Conservation (phyloP, 108 stramenopile genomes). For the Skeletonema potamos region DNA sequence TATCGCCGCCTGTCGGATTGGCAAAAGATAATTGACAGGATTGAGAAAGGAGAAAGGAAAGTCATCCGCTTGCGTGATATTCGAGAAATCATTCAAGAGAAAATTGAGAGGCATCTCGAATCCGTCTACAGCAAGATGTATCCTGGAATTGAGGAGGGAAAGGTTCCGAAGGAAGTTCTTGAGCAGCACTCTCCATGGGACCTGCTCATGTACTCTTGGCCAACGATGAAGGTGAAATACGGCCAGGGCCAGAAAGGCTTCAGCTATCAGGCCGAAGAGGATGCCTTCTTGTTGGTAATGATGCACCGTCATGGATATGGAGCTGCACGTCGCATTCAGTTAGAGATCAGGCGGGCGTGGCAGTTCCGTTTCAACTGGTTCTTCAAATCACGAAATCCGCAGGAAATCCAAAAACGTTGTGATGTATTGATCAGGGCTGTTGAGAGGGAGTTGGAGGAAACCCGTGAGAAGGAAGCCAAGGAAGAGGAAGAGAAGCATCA, state of each 20-base stretch:
- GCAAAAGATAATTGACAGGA: slow-evolving; percentile 84
- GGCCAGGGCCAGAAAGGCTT: slow-evolving; percentile 56
- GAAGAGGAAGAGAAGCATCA: slow-evolving; percentile 5
- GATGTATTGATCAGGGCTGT: slow-evolving; percentile 77
- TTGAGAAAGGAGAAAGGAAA: slow-evolving; percentile 91
- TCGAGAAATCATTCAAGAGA: slow-evolving; percentile 92
- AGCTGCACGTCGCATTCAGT: slow-evolving; percentile 87
- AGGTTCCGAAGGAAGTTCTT: slow-evolving; percentile 59
- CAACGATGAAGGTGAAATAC: slow-evolving; percentile 82
- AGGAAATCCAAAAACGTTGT: slow-evolving; percentile 92
- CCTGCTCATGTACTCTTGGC: slow-evolving; percentile 84
- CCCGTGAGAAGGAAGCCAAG: slow-evolving; percentile 61
- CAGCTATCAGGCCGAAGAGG: slow-evolving; percentile 93
- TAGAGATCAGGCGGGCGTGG: slow-evolving; percentile 93
- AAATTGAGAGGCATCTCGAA: slow-evolving; percentile 93
- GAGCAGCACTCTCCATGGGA: slow-evolving; percentile 63
- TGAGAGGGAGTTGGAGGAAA: slow-evolving; percentile 77
- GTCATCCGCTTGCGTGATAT: slow-evolving; percentile 85
- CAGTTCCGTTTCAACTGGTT: slow-evolving; percentile 99
- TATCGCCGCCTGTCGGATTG: slow-evolving; percentile 86
- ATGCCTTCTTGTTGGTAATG: slow-evolving; percentile 94
- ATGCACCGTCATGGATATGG: slow-evolving; percentile 97
- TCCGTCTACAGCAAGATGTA: slow-evolving; percentile 75
- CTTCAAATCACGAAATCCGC: slow-evolving; percentile 93
- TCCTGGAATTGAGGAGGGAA: slow-evolving; percentile 41